phyloP scores from a whole-genome alignment of 176 grass and related monocot species.

The Juncus inflexus region DNA sequence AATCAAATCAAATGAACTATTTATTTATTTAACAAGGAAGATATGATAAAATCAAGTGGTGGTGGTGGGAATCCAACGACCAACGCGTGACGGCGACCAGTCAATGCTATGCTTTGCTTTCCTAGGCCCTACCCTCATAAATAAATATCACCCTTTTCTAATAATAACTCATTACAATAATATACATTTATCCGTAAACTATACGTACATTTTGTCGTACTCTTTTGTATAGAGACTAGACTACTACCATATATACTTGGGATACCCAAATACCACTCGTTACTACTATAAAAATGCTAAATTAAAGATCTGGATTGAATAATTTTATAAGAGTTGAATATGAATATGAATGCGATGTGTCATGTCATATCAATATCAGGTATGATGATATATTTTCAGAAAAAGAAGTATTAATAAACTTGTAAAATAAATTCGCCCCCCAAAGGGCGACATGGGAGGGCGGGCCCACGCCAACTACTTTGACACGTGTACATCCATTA shows the following conservation, averaged over 20 bases:
- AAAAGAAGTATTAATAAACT: too few relatives aligned
- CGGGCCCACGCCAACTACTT: slow-evolving; percentile 5
- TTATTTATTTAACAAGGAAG: too few relatives aligned
- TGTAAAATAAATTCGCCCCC: slow-evolving; percentile 27
- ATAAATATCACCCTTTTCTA: too few relatives aligned
- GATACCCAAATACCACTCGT: too few relatives aligned
- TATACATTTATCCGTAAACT: slow-evolving; percentile 7
- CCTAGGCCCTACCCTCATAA: background rate
- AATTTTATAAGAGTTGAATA: too few relatives aligned
- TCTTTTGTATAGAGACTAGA: background rate
- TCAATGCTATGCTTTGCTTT: slow-evolving; percentile 6
- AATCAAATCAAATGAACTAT: too few relatives aligned
- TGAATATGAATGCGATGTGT: too few relatives aligned
- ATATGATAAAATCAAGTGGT: slow-evolving; percentile 3
- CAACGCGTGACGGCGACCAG: slow-evolving; percentile 21
- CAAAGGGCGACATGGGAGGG: slow-evolving; percentile 45
- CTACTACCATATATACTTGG: background rate
- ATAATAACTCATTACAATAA: too few relatives aligned
- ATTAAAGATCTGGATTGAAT: too few relatives aligned
- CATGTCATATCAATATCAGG: too few relatives aligned
- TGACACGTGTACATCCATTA: slow-evolving; percentile 26
- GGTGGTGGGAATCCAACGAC: slow-evolving; percentile 18
- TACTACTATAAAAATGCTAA: too few relatives aligned
- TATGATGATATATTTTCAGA: too few relatives aligned
- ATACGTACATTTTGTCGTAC: slow-evolving; percentile 16